Base-by-base conservation (phyloP, 2,329 filamentous ascomycete genomes). In the Aspergillus carbonarius region DNA sequence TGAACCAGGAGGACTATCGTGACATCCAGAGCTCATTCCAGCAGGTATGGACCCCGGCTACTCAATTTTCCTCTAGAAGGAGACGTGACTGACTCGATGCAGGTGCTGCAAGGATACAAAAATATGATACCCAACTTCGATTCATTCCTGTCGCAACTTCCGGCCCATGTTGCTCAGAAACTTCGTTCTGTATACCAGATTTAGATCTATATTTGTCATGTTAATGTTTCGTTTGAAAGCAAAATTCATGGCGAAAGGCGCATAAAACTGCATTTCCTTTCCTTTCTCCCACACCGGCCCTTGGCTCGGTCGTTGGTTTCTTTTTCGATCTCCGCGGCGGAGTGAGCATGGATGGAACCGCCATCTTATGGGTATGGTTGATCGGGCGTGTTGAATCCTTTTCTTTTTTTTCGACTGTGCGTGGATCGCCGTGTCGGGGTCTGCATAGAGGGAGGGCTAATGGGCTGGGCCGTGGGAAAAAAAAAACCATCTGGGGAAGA, bases 21-120 rank as follows among this genome's bases (percentile, higher is more conserved):
- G 86, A 88, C 59, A 80, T 92, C 54, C 85, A 89, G 58, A 83
- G 86, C 55, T 85, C 88, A 39, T 96, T 96, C 75, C 87, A 91
- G 71, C 86, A 89, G 76, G 91, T 93, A 74, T 79, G 85, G 75
- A 37, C 1, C 55, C 15, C 10, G 15, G 18, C 17, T 47, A 54
- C 40, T 5, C 23, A 32, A 32, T 35, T 10, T 23, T 42, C 15
- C 44, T 37, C n/a, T 17, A 32, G 30, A 4, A 4, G 20, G 4
- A 15, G 12, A 13, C 27, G 27, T 54, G 49, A 58, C 46, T 25
- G 37, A 51, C 18, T 17, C 6, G 34, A 25, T 20, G 30, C 52
- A 78, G 76, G 76, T 76, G 50, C 70, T 80, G 54, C 76, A 78
- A 70, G 78, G 78, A 27, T 80, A 81, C 62, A 77, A 77, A 68